Evolutionary conservation across 2,329 filamentous ascomycete genomes (phyloP).

Genomic region (Penicillium palitans): DNA sequence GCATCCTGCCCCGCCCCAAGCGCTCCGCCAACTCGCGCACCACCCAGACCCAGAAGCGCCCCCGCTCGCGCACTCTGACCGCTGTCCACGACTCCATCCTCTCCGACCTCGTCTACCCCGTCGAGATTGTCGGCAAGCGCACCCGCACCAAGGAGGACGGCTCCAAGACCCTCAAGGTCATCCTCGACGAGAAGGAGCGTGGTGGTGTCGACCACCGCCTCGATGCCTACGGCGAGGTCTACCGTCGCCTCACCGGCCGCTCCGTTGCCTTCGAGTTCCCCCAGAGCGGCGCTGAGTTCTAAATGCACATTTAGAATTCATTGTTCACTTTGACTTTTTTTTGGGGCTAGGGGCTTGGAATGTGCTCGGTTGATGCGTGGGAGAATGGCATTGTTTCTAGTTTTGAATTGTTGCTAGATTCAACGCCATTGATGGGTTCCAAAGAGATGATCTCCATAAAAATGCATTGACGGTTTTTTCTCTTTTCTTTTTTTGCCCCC

Average conservation of each 20-base stretch:
- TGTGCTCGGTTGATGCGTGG: constrained; percentile 28
- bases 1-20: constrained; percentile 98
- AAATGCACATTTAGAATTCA: constrained; percentile 46
- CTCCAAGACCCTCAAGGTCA: constrained; percentile 97
- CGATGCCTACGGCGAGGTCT: constrained; percentile 99
- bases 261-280: constrained; percentile 98
- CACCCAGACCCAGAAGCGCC: constrained; percentile 97
- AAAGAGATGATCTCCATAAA: constrained; percentile 28
- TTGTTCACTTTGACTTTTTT: constrained; percentile 27
- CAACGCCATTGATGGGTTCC: constrained; percentile 28
- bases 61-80: constrained; percentile 94
- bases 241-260: constrained; percentile 96
- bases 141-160: constrained; percentile 98
- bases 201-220: constrained; percentile 99
- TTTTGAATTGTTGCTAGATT: constrained; percentile 30
- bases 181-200: constrained; percentile 99
- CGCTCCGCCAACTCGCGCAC: constrained; percentile 95
- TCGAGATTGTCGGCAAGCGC: constrained; percentile 99
- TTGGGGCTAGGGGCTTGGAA: constrained; percentile 22
- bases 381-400: constrained; percentile 30
- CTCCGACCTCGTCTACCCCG: constrained; percentile 95
- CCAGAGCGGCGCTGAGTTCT: constrained; percentile 80
- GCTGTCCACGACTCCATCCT: constrained; percentile 99
- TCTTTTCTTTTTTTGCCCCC: constrained; percentile 29
- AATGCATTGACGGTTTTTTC: constrained; percentile 33